A percentile compares a stretch with the other conserved stretches of the same genome.
These are phyloP conservation scores for Clausena lansium DNA, from an alignment of 345 rosid species.

Conservation along the genomic window DNA sequence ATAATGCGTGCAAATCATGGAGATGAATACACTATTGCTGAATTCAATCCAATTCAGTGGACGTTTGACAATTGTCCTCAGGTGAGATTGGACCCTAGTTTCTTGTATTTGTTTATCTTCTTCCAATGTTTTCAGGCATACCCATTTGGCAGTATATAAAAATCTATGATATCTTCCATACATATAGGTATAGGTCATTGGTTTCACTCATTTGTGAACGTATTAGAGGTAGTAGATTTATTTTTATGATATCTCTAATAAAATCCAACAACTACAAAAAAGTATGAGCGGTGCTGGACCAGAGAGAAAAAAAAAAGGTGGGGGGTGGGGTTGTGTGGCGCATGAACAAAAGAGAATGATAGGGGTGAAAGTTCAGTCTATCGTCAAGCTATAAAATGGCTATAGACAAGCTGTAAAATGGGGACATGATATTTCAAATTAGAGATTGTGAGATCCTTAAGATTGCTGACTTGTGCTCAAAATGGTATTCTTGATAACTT, in stretches of 20 bases:
- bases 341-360: neutral
- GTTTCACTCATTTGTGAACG: no score
- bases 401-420: neutral
- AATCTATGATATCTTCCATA: neutral
- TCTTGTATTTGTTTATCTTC: neutral
- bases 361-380: neutral
- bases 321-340: no score
- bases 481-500: neutral
- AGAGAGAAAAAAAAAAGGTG: no score
- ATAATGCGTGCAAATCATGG: no score
- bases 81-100: conserved; percentile 36
- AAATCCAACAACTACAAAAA: neutral
- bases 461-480: neutral
- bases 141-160: no score
- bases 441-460: neutral
- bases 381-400: no score
- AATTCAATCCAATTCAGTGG: conserved; percentile 73
- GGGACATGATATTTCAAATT: neutral
- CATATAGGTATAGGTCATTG: neutral
- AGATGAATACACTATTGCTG: conserved; percentile 63
- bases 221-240: neutral
- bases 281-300: no score
- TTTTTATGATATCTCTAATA: neutral
- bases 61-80: conserved; percentile 51
- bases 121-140: neutral